Evolutionary conservation across 176 grass and related monocot genomes (phyloP).

Genomic region (Musa itinerans): DNA sequence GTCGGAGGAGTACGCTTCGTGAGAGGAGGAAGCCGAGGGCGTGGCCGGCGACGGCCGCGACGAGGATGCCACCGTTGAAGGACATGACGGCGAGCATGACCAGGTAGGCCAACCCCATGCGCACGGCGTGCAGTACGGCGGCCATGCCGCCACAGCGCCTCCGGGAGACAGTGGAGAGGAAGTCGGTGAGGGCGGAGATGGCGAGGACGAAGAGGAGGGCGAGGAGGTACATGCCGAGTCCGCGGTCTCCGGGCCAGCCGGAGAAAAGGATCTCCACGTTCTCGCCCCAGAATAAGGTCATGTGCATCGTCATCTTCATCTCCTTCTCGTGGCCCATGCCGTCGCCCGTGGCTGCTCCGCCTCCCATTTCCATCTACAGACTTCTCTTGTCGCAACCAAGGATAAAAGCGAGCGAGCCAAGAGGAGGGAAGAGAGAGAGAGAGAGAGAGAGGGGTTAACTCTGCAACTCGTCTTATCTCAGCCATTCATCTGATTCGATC

Average conservation of each 20-base stretch:
- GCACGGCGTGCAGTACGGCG: conserved; percentile 29
- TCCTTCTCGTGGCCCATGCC: background rate
- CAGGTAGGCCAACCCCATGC: conserved; percentile 48
- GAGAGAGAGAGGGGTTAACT: too few relatives aligned
- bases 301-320: conserved; percentile 41
- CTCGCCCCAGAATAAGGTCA: conserved; percentile 88
- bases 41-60: conserved; percentile 46
- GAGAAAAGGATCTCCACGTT: conserved; percentile 62
- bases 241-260: conserved; percentile 45
- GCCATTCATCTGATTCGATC: too few relatives aligned
- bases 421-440: too few relatives aligned
- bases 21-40: conserved; percentile 36
- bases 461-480: too few relatives aligned
- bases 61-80: conserved; percentile 70
- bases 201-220: conserved; percentile 47
- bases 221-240: conserved; percentile 56
- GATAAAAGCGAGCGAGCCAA: too few relatives aligned
- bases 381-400: too few relatives aligned
- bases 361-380: background rate
- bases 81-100: conserved; percentile 96
- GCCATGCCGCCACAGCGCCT: background rate
- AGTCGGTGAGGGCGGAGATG: conserved; percentile 28
- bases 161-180: conserved; percentile 25
- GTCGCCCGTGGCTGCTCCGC: background rate
- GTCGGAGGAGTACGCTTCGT: background rate